Evolutionary conservation across 768 basidiomycete species (phyloP), one percentile per base, ranked within the genome.

Genomic region (Auricularia heimuer): DNA sequence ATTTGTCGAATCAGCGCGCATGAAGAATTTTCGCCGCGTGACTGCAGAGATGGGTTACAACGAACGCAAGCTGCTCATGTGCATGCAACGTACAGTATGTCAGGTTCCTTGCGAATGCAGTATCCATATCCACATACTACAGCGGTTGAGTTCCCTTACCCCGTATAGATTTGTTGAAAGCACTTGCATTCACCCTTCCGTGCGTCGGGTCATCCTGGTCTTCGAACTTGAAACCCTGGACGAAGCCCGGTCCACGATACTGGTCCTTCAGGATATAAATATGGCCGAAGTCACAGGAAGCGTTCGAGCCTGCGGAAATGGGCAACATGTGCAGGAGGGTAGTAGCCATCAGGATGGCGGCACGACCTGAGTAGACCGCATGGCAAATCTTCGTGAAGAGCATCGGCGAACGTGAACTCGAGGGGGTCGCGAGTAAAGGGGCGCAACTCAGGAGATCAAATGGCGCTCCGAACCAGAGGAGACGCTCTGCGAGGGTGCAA

Each of bases 141-240:
- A 51, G 24, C 6, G 54, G 34, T 8, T 62, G 12, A 62, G 61
- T 29, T 8, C 21, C 12, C 7, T 16, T n/a, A 14, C 34, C 35
- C 62, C 34, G n/a, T 3, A 8, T 62, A 3, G 34, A 24, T 54
- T 3, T 18, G 61, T 33, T n/a, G 34, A 18, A n/a, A 10, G 11
- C 12, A 42, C 34, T 16, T 29, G 7, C 33, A 16, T n/a, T 29
- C 65, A 85, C 83, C 62, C 82, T 75, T n/a, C 86, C 86, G 66
- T 86, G 82, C 0, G 86, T 88, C n/a, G 85, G 85, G 70, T 88
- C 86, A 65, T 79, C 69, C 34, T 71, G 63, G 7, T 79, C 80
- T 67, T 83, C 77, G 81, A 81, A 87, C 1, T 69, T 72, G 76
- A 80, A 88, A 4, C 65, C 66, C 21, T 76, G 62, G 65, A 81